Evolutionary conservation across 2,329 filamentous ascomycete species (phyloP), one percentile per base, ranked within the genome.

Genomic region (Akanthomyces muscarius): DNA sequence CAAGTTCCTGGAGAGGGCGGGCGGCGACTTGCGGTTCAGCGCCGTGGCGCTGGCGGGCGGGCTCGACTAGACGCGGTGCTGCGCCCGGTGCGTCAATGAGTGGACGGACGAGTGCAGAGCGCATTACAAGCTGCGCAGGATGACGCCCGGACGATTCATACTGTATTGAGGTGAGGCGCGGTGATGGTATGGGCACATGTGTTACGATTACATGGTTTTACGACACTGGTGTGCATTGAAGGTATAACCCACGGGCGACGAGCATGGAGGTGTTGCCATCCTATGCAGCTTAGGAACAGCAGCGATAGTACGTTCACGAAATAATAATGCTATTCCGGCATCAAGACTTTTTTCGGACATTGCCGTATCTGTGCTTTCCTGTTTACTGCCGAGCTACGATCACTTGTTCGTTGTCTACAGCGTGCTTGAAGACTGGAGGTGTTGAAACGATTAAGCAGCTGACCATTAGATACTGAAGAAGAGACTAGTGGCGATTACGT

Each of bases 1-100:
- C 47, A 82, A 80, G 74, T 86, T 86, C 67, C 69, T 87, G 58
- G 81, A 83, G 74, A 74, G 82, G 21, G 83, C 81, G 64, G 82
- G 81, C 4, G 82, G 71, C 8, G 84, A 87, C 68, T 71, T 86
- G 76, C 76, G 84, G 63, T 86, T 86, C 68, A 86, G 83, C 64
- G 84, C 82, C 61, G 81, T 86, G 42, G 83, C 83, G 60, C 68
- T 86, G 64, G 83, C 83, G 8, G 79, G 79, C 6, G 75, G 80
- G 48, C 61, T 83, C 64, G 82, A 84, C 65, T 85, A 72, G 47
- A 30, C 5, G 48, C 47, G 5, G 21, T 28, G 45, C 45, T 42
- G n/a, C 21, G 16, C 47, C 36, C 36, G 18, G 53, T 8, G 13
- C 38, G 38, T 3, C 4, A 16, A 44, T 16, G 21, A 38, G 18